A percentile compares a stretch with the other conserved stretches of the same genome.
Evolutionary conservation across 1,139 yeast species (phyloP).

Genomic region (Suhomyces wounanorum): DNA sequence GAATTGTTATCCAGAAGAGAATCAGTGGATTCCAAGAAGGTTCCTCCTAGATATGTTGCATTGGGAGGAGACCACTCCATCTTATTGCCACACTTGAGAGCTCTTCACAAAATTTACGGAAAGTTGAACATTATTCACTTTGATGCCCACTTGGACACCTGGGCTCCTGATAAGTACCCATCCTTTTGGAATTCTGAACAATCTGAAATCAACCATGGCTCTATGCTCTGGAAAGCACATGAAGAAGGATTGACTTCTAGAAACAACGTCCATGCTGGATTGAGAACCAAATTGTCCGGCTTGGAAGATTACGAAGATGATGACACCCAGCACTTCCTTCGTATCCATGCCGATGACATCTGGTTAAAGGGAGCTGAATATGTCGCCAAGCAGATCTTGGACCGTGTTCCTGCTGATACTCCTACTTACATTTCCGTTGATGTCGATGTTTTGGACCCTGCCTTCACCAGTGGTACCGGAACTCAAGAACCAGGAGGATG

Average conservation of each 20-base stretch:
- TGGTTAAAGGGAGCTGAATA: conserved; percentile 61
- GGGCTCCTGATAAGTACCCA: conserved; percentile 71
- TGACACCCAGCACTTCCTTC: conserved; percentile 59
- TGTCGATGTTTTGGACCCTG: conserved; percentile 81
- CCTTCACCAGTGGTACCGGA: conserved; percentile 80
- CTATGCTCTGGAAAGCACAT: conserved; percentile 78
- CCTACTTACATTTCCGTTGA: conserved; percentile 77
- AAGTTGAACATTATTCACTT: conserved; percentile 70
- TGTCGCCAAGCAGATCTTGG: conserved; percentile 52
- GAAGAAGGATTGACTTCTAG: conserved; percentile 63
- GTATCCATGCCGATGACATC: conserved; percentile 70
- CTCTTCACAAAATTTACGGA: conserved; percentile 60
- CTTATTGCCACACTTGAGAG: conserved; percentile 67
- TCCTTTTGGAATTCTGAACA: conserved; percentile 70
- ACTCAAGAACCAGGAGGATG: conserved; percentile 85
- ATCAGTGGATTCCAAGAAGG: conserved; percentile 20
- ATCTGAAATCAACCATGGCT: conserved; percentile 70
- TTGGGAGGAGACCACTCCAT: conserved; percentile 82
- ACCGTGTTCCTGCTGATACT: conserved; percentile 51
- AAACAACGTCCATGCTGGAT: conserved; percentile 68
- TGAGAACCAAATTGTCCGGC: conserved; percentile 69
- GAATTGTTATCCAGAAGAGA: conserved; percentile 47
- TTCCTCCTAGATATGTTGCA: conserved; percentile 64
- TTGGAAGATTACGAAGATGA: conserved; percentile 66
- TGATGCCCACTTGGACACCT: conserved; percentile 79